Percentiles rank a stretch among this genome's conserved stretches.
Evolutionary conservation across 2,329 filamentous ascomycete species (phyloP).

Genomic region (Aspergillus udagawae): DNA sequence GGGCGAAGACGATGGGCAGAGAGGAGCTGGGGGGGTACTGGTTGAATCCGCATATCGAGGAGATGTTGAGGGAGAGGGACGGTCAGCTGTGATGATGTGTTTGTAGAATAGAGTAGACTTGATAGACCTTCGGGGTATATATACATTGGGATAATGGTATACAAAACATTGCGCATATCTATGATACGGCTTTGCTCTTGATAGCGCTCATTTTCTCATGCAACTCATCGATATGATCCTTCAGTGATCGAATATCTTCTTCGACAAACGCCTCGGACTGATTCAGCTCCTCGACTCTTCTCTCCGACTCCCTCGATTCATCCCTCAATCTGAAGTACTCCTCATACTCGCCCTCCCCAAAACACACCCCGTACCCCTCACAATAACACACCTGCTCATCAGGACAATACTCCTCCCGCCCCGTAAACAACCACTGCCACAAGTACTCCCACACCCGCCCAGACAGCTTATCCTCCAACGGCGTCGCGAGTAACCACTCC

Average conservation of each 20-base stretch:
- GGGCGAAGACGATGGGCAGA: slow-evolving; percentile 34
- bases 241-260: neutral
- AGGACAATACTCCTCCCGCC: no score
- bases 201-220: slow-evolving; percentile 1
- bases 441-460: no score
- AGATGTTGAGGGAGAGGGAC: slow-evolving; percentile 21
- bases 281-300: neutral
- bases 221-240: neutral
- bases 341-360: slow-evolving; percentile 5
- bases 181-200: neutral
- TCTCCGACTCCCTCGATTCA: neutral
- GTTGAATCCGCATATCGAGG: slow-evolving; percentile 42
- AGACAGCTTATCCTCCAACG: no score
- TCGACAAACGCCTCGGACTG: neutral
- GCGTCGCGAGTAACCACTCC: no score
- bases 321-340: slow-evolving; percentile 1
- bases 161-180: neutral
- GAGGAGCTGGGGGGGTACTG: slow-evolving; percentile 35
- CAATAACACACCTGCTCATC: neutral
- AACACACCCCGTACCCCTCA: slow-evolving; percentile 6
- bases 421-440: no score
- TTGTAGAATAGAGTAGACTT: neutral
- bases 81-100: neutral
- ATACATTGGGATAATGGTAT: neutral
- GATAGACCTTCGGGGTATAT: neutral